Evolutionary conservation across 2,329 filamentous ascomycete genomes (phyloP).

Genomic region (Penicillium fuscoglaucum): DNA sequence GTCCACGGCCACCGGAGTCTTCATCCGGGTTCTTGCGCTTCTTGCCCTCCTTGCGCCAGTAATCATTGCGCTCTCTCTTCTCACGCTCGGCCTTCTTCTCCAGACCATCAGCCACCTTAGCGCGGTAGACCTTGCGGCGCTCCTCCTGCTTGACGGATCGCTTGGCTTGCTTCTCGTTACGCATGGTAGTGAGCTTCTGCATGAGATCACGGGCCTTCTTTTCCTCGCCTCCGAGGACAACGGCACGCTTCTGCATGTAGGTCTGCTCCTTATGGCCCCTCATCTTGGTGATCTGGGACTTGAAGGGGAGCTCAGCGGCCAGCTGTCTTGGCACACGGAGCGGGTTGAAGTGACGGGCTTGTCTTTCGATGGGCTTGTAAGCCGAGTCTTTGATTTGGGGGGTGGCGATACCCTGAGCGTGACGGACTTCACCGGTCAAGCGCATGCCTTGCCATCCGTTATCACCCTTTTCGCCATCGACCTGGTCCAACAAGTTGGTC

Average conservation of each 20-base stretch:
- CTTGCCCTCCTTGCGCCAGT: slow-evolving; percentile 86
- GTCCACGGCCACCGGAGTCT: slow-evolving; percentile 51
- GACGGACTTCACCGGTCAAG: slow-evolving; percentile 85
- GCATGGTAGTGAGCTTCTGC: slow-evolving; percentile 86
- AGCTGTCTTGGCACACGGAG: slow-evolving; percentile 51
- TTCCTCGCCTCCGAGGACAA: slow-evolving; percentile 83
- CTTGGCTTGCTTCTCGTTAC: slow-evolving; percentile 88
- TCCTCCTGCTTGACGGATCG: slow-evolving; percentile 83
- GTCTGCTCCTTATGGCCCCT: slow-evolving; percentile 77
- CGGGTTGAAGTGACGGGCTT: slow-evolving; percentile 73
- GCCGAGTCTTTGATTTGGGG: slow-evolving; percentile 80
- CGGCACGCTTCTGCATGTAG: slow-evolving; percentile 93
- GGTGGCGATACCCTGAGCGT: slow-evolving; percentile 70
- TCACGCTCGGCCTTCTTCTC: slow-evolving; percentile 86
- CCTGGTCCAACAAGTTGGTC: slow-evolving; percentile 76
- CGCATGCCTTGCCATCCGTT: slow-evolving; percentile 83
- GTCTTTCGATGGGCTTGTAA: slow-evolving; percentile 66
- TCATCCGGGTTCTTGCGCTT: slow-evolving; percentile 63
- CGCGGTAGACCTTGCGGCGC: slow-evolving; percentile 74
- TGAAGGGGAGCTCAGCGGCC: slow-evolving; percentile 84
- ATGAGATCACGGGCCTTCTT: slow-evolving; percentile 83
- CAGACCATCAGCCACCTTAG: slow-evolving; percentile 76
- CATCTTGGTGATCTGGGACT: slow-evolving; percentile 82
- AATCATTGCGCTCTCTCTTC: slow-evolving; percentile 89
- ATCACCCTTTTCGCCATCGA: slow-evolving; percentile 35